A percentile compares a stretch with the other conserved stretches of the same genome.
These are phyloP conservation scores for Taiozyma onychis DNA, from an alignment of 1,139 yeast species.

Conservation along the genomic window DNA sequence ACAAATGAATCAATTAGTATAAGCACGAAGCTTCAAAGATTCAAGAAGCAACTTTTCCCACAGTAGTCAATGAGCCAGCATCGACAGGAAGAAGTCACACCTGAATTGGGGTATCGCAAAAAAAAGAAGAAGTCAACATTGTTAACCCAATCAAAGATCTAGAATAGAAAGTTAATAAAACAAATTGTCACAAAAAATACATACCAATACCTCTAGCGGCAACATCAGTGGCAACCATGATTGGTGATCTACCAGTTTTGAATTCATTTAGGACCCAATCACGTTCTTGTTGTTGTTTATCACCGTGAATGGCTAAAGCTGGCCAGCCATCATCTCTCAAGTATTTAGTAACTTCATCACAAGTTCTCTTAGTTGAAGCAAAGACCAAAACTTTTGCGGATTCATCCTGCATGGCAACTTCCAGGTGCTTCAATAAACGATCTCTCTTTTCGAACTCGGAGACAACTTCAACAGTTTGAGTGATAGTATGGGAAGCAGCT, in stretches of 20 bases:
- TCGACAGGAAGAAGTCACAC: neutral
- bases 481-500: constrained; percentile 94
- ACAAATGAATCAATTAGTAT: neutral
- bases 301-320: constrained; percentile 98
- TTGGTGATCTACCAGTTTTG: constrained; percentile 86
- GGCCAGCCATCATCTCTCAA: constrained; percentile 99
- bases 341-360: constrained; percentile 90
- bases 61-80: neutral
- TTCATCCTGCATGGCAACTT: constrained; percentile 72
- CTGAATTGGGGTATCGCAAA: neutral
- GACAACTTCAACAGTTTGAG: constrained; percentile 87
- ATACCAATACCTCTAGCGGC: constrained; percentile 99
- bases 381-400: constrained; percentile 79
- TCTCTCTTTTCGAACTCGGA: constrained; percentile 94
- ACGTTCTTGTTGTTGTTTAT: constrained; percentile 95
- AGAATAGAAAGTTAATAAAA: constrained; percentile 13
- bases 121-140: constrained; percentile 1
- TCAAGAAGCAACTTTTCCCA: neutral
- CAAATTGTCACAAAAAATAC: constrained; percentile 35
- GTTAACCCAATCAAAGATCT: constrained; percentile 14
- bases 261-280: constrained; percentile 97
- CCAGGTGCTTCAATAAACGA: constrained; percentile 78
- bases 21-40: neutral
- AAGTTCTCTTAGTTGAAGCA: constrained; percentile 94
- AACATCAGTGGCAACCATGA: constrained; percentile 99